Percentiles rank a stretch among this genome's conserved stretches.
Conservation (phyloP, 2,329 filamentous ascomycete genomes). For the Aspergillus fijiensis region DNA sequence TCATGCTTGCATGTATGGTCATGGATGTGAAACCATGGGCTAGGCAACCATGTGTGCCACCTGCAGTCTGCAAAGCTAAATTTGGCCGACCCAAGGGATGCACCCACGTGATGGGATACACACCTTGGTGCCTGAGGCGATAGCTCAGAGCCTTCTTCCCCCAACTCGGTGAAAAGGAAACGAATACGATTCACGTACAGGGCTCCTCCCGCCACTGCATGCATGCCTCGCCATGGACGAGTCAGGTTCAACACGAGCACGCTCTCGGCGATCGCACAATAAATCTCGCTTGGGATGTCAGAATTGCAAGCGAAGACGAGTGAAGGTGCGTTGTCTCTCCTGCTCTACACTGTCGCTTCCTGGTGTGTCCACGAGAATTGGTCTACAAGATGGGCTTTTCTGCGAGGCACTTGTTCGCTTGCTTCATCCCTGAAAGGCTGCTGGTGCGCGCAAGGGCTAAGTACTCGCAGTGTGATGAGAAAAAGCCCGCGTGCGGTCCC, state of each 20-base stretch:
- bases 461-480: conserved; percentile 35
- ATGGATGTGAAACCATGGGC: too few relatives aligned
- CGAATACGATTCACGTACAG: not conserved
- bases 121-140: not conserved
- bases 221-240: not conserved
- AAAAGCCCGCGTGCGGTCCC: conserved; percentile 31
- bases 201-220: not conserved
- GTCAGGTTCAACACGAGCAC: not conserved
- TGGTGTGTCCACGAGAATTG: not conserved
- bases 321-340: not conserved
- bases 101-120: too few relatives aligned
- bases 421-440: not conserved
- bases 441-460: not conserved
- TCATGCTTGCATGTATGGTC: too few relatives aligned
- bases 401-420: conserved; percentile 3
- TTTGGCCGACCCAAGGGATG: too few relatives aligned
- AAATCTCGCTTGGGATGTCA: not conserved
- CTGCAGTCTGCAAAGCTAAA: too few relatives aligned
- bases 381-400: not conserved
- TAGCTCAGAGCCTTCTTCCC: not conserved
- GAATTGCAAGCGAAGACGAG: not conserved
- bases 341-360: not conserved
- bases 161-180: not conserved
- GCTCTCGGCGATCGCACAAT: not conserved
- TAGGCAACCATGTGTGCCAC: too few relatives aligned